Evolutionary conservation across 306 rosid species (phyloP), one percentile per base, ranked within the genome.

Genomic region (Dryas drummondii): DNA sequence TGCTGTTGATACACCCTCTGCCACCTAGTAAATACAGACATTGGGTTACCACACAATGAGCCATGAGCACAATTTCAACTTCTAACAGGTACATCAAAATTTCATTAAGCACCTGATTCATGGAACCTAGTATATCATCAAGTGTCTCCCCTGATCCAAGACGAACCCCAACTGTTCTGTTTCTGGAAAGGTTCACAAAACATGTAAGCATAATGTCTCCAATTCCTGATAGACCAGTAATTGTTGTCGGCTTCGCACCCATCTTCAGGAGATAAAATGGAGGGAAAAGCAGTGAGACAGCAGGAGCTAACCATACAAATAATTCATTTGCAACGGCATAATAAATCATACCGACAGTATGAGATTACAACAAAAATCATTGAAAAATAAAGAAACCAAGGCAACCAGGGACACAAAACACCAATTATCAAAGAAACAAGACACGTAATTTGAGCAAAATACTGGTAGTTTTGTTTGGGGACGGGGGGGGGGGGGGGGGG

Each of bases 191-290:
- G 79, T 88, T 90, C 66, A 94, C 98, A 44, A 94, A 90, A 66
- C 96, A 94, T 22, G 94, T 94, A 68, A 91, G 98, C 97, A 91
- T 94, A 71, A 91, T 91, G 83, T 94, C 97, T 80, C 97, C 97
- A 0, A 92, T 91, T 75, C 97, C 97, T 45, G 98, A 90, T 60
- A 94, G 89, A 32, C 98, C 97, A 6, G 97, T 94, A 68, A 94
- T 87, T 49, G 97, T 91, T 11, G 98, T 80, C 0, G 96, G 89
- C 86, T 90, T 91, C 5, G 93, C 96, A n/a, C 98, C 97, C 96
- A 90, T 94, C 97, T 94, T 82, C 86, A 83, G 51, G 51, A 77
- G 80, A 75, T 80, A 63, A 71, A 76, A 63, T 65, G 64, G 45
- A 62, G 62, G 26, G 26, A 69, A 76, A 77, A 12, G 15, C n/a